Evolutionary conservation across 2,329 filamentous ascomycete genomes (phyloP), one percentile per base, ranked within the genome.

Genomic region (Pestalotiopsis sp.): DNA sequence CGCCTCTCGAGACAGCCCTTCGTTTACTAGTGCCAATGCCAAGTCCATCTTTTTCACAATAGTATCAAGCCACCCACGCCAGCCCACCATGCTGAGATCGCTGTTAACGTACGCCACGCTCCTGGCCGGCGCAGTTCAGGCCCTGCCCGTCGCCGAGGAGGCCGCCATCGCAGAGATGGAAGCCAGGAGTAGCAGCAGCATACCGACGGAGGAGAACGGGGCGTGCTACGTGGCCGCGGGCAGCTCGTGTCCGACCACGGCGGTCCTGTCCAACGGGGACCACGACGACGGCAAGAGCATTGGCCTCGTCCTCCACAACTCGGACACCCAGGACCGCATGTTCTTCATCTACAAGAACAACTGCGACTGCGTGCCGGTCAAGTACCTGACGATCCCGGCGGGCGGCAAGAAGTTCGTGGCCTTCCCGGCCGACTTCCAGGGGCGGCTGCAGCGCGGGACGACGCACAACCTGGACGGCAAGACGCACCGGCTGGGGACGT

Each of bases 311-410:
- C 68, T 75, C 52, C 73, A 67, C 23, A 75, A 75, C 64, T 66
- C 66, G 27, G 73, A 74, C 56, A 56, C 17, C 25, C 67, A 52
- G 23, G 68, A 64, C 67, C 68, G 70, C 11, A 70, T 70, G 4
- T 75, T 75, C 66, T 75, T 73, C 68, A 27, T 74, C 60, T 76
- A 75, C 70, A 72, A 76, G 64, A 77, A 77, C 69, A 71, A 63
- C 59, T 77, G 75, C 68, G 75, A 77, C 66, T 65, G 52, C 11
- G 66, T 75, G 3, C 74, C 75, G 0, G 73, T 72, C 69, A 75
- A 77, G 70, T 74, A 77, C 68, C 72, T 77, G 45, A 75, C 73
- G 73, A 68, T 77, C 14, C 68, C 64, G 13, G 66, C 71, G 1
- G 69, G 70, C 38, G 57, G 68, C 13, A 76, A 73, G 4, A 62